Percentiles rank a stretch among this genome's conserved stretches.
Conservation (phyloP, 768 basidiomycete genomes). For the Psilocybe azurescens region DNA sequence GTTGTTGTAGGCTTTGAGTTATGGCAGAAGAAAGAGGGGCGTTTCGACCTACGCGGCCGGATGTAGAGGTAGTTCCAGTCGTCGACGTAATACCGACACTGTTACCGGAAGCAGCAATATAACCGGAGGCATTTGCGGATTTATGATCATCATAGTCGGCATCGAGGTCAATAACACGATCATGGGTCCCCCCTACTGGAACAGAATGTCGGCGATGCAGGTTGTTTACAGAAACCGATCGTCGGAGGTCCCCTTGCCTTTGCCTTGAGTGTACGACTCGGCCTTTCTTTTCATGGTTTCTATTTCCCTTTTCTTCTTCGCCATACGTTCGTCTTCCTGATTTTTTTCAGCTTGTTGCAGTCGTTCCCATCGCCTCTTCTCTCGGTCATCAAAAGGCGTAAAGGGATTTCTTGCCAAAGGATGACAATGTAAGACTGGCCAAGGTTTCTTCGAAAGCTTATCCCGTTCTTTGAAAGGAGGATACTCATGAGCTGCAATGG, state of each 20-base stretch:
- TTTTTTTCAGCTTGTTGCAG: constrained; percentile 50
- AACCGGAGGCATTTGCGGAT: constrained; percentile 74
- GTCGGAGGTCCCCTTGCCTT: constrained; percentile 62
- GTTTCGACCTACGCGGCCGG: constrained; percentile 50
- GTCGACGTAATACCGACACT: constrained; percentile 92
- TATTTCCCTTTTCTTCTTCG: constrained; percentile 32
- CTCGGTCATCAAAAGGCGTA: constrained; percentile 74
- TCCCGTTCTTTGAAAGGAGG: constrained; percentile 55
- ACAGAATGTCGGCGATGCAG: constrained; percentile 59
- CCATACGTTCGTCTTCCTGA: constrained; percentile 42
- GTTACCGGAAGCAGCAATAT: constrained; percentile 93
- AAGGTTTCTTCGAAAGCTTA: constrained; percentile 60
- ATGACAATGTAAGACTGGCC: constrained; percentile 87
- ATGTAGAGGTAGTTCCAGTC: constrained; percentile 82
- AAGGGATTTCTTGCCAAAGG: constrained; percentile 78
- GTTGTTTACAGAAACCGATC: constrained; percentile 78
- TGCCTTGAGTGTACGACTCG: constrained; percentile 36
- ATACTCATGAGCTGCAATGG: constrained; percentile 88
- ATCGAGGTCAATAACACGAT: constrained; percentile 38
- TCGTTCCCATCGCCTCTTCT: constrained; percentile 71
- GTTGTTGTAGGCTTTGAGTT: constrained; percentile 60
- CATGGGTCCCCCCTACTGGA: constrained; percentile 29
- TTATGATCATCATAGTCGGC: constrained; percentile 51
- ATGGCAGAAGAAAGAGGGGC: constrained; percentile 58
- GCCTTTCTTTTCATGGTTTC: constrained; percentile 44